Base-by-base conservation (phyloP, 148 eudicot genomes). In the Rhododendron kiyosumense region DNA sequence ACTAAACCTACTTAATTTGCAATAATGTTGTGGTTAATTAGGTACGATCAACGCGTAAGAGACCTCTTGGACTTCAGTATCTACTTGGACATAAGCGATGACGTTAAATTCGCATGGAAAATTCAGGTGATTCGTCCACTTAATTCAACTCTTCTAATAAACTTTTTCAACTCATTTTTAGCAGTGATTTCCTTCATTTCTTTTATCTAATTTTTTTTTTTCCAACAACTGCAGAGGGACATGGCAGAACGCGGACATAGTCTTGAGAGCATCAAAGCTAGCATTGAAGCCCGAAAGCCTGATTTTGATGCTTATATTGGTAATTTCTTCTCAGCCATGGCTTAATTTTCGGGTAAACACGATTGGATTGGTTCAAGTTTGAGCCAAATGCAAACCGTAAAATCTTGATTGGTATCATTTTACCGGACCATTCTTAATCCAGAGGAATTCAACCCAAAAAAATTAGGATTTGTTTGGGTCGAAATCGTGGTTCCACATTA, bases 161-260 rank as follows among this genome's bases (percentile, higher is more conserved):
- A 22, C 2, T 84, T 26, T 36, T 43, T 5, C 46, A 83, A 32
- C 9, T 20, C 26, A 32, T 32, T 34, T 41, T 78, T 78, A 24
- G 49, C 32, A 22, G 12, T 22, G 51, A 26, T 71, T 51, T 36
- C 36, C n/a, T 57, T 30, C 15, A 32, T 32, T 46, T 49, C 22
- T 11, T 52, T 75, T 18, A 78, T 7, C 78, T 75, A 67, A 36
- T 36, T 75, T 71, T 24, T 63, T 49, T 76, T 71, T 13, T 32
- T 71, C 22, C 38, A 24, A 30, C 26, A 81, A 71, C 12, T 80
- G 88, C 92, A 97, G 99, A 97, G 99, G 89, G 99, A 97, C 88
- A 97, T 97, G 99, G 96, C 98, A 73, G 99, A 97, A 84, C 91
- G 98, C 91, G 99, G 99, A 36, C 98, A 97, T 91, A 97, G 98